Conservation (phyloP, 1,139 yeast genomes). For the Kluyveromyces marxianus region DNA sequence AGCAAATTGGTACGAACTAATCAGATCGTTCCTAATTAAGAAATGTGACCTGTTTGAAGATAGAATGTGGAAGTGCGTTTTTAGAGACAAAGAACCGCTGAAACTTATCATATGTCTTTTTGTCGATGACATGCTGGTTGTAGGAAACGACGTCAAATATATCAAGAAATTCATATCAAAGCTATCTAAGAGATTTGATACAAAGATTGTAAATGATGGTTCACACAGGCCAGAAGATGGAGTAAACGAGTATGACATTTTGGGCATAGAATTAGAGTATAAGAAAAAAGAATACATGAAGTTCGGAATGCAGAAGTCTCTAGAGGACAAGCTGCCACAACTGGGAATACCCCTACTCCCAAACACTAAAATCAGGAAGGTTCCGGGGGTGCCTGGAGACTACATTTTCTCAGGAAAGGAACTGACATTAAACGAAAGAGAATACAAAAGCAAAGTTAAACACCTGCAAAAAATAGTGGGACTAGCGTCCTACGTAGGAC, state of each 20-base stretch:
- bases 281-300: slow-evolving; percentile 2
- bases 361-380: slow-evolving; percentile 1
- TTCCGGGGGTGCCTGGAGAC: slow-evolving; percentile 7
- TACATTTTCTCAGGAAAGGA: slow-evolving; percentile 1
- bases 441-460: slow-evolving; percentile 6
- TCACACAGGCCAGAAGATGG: background rate
- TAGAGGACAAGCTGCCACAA: slow-evolving; percentile 1
- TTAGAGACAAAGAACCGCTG: slow-evolving; percentile 4
- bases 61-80: slow-evolving; percentile 9
- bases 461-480: slow-evolving; percentile 8
- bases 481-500: slow-evolving; percentile 9
- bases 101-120: slow-evolving; percentile 7
- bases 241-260: slow-evolving; percentile 1
- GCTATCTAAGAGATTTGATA: background rate
- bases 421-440: background rate
- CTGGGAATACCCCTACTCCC: background rate
- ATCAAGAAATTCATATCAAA: background rate
- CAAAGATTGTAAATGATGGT: slow-evolving; percentile 2
- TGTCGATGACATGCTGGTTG: slow-evolving; percentile 10
- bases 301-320: slow-evolving; percentile 1
- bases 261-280: slow-evolving; percentile 4
- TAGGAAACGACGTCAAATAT: background rate
- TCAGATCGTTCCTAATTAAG: slow-evolving; percentile 1
- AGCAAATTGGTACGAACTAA: slow-evolving; percentile 10
- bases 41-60: slow-evolving; percentile 5